Conservation (phyloP, 805 yeast genomes). For the Yamadazyma laniorum region DNA sequence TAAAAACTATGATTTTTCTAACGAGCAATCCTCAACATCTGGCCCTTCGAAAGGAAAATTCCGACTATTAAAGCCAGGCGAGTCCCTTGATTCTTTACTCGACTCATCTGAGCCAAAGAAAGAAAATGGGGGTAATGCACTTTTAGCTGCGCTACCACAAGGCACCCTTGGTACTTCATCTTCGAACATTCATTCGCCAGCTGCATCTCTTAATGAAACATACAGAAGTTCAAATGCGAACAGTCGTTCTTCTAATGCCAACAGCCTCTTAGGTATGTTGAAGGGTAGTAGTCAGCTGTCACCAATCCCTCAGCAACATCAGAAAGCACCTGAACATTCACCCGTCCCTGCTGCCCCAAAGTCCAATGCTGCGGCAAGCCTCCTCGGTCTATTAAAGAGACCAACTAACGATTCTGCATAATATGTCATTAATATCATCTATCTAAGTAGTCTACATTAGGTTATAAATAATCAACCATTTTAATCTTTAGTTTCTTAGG, state of each 20-base stretch:
- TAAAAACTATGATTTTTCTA: not conserved
- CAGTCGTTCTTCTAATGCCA: not conserved
- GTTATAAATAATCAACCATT: not conserved
- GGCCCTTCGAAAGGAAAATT: slow-evolving; percentile 18
- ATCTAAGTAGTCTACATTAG: not conserved
- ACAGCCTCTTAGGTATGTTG: slow-evolving; percentile 5
- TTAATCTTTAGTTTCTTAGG: slow-evolving; percentile 2
- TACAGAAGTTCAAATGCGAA: not conserved
- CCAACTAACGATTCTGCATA: slow-evolving; percentile 6
- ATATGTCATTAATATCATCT: not conserved
- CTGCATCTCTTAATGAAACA: not conserved
- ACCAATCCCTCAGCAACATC: not conserved
- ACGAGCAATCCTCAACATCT: not conserved
- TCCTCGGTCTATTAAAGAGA: slow-evolving; percentile 22
- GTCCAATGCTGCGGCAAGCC: slow-evolving; percentile 19
- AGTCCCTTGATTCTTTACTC: slow-evolving; percentile 16
- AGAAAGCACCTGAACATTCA: not conserved
- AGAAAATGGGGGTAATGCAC: slow-evolving; percentile 12
- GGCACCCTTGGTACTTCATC: not conserved
- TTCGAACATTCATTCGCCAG: not conserved
- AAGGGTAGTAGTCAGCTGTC: slow-evolving; percentile 1
- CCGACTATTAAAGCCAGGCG: slow-evolving; percentile 30
- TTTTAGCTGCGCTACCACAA: slow-evolving; percentile 10
- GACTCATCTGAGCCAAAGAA: not conserved
- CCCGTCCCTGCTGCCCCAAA: not conserved